Percentiles rank a stretch among this genome's conserved stretches.
Evolutionary conservation across 352 stramenopile genomes (phyloP).

Genomic region (Hyaloperonospora brassicae): DNA sequence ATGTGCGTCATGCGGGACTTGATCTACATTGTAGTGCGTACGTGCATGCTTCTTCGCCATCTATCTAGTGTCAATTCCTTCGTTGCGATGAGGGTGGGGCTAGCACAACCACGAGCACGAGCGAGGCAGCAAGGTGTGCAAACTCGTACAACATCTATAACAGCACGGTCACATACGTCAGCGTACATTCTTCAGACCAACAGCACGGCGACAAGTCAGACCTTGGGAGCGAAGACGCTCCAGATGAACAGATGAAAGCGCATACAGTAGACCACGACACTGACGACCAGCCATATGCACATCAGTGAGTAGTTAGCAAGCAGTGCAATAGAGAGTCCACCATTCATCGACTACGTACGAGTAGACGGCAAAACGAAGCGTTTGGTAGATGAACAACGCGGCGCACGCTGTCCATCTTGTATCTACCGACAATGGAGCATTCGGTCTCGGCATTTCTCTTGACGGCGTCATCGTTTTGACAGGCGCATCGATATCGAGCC

Average conservation of each 20-base stretch:
- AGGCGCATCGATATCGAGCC: slow-evolving; percentile 15
- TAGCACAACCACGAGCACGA: slow-evolving; percentile 21
- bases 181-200: neutral
- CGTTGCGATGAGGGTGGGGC: slow-evolving; percentile 1
- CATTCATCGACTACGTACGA: slow-evolving; percentile 28
- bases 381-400: slow-evolving; percentile 47
- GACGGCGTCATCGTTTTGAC: slow-evolving; percentile 2
- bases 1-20: neutral
- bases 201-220: slow-evolving; percentile 14
- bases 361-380: slow-evolving; percentile 55
- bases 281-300: slow-evolving; percentile 12
- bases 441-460: neutral
- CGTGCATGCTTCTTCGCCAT: neutral
- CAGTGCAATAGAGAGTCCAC: neutral
- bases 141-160: slow-evolving; percentile 74
- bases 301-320: slow-evolving; percentile 6
- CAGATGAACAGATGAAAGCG: slow-evolving; percentile 88
- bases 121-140: slow-evolving; percentile 34
- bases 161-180: slow-evolving; percentile 4
- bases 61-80: neutral
- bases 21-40: neutral
- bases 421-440: neutral
- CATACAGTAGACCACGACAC: slow-evolving; percentile 80
- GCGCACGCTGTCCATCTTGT: slow-evolving; percentile 16
- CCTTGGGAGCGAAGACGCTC: slow-evolving; percentile 87